A percentile compares a stretch with the other conserved stretches of the same genome.
Evolutionary conservation across 2,329 filamentous ascomycete genomes (phyloP).

Genomic region (Tolypocladium nubicola): DNA sequence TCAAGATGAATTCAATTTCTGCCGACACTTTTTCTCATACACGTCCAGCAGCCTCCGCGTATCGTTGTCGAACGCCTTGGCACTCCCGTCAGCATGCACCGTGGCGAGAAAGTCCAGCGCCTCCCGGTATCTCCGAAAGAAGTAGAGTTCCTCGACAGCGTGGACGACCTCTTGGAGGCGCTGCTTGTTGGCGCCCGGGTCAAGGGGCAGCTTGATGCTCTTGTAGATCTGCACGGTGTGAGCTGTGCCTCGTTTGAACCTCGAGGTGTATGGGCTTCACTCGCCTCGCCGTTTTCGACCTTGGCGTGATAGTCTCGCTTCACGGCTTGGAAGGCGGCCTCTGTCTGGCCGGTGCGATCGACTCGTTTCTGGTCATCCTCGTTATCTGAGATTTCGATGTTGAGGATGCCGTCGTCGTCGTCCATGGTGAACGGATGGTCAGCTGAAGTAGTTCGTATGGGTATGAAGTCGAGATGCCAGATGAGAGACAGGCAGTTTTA

Average conservation of each 20-base stretch:
- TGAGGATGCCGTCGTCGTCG: conserved; percentile 16
- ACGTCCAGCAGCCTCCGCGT: conserved; percentile 25
- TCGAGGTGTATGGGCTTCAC: conserved; percentile 4
- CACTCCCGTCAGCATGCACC: conserved; percentile 20
- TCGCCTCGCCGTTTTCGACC: conserved; percentile 44
- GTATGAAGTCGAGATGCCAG: background rate
- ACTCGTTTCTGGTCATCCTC: conserved; percentile 11
- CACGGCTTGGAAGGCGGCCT: conserved; percentile 37
- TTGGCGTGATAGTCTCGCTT: conserved; percentile 34
- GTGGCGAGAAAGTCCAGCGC: conserved; percentile 29
- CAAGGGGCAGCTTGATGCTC: conserved; percentile 29
- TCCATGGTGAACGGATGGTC: conserved; percentile 11
- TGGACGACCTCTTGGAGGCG: conserved; percentile 40
- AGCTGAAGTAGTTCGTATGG: background rate
- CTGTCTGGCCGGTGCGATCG: conserved; percentile 32
- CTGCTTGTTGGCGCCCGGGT: conserved; percentile 28
- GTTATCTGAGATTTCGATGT: conserved; percentile 21
- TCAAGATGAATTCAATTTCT: conserved; percentile 13
- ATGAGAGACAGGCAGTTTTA: background rate
- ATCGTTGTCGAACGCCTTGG: conserved; percentile 30
- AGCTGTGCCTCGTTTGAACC: background rate
- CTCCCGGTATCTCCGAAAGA: conserved; percentile 35
- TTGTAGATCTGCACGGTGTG: conserved; percentile 29
- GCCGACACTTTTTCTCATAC: conserved; percentile 32
- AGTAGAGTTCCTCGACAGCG: conserved; percentile 48